Conservation (phyloP, 2,329 filamentous ascomycete species). For the Pseudogymnoascus sp. region DNA sequence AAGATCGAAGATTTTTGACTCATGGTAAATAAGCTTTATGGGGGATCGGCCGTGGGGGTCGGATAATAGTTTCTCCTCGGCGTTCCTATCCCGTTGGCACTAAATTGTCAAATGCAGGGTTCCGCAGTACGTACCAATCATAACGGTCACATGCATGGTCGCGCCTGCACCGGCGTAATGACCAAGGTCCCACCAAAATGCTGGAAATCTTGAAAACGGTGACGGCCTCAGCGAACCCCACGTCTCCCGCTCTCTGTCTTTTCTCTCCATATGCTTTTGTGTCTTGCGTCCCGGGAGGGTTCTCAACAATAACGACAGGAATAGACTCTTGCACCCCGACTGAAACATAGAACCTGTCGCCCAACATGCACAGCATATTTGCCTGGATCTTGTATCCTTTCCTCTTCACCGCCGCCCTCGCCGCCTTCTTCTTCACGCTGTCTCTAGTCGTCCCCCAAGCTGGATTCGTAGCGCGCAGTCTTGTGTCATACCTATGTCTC, state of each 20-base stretch:
- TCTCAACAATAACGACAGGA: constrained; percentile 3
- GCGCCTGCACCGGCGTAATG: constrained; percentile 1
- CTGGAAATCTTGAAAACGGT: constrained; percentile 8
- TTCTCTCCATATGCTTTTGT: neutral
- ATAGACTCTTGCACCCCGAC: neutral
- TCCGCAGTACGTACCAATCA: constrained; percentile 9
- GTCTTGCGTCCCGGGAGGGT: constrained; percentile 7
- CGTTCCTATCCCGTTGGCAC: constrained; percentile 3
- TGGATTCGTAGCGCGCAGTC: constrained; percentile 60
- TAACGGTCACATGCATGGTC: neutral
- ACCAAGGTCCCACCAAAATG: constrained; percentile 9
- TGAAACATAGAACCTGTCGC: neutral
- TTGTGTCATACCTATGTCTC: constrained; percentile 58
- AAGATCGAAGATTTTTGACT: constrained; percentile 6
- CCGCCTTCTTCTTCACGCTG: constrained; percentile 52
- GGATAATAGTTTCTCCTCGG: constrained; percentile 5
- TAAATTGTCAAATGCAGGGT: constrained; percentile 2
- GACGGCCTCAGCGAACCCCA: neutral
- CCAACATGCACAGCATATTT: constrained; percentile 14
- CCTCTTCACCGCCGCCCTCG: constrained; percentile 44
- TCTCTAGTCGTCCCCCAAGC: constrained; percentile 51
- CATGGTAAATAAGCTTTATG: constrained; percentile 8
- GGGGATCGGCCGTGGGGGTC: constrained; percentile 5
- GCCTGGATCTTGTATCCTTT: constrained; percentile 38
- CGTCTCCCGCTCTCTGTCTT: neutral